A percentile compares a stretch with the other conserved stretches of the same genome.
Conservation (phyloP, 345 rosid species). For the Rhodomyrtus tomentosa region DNA sequence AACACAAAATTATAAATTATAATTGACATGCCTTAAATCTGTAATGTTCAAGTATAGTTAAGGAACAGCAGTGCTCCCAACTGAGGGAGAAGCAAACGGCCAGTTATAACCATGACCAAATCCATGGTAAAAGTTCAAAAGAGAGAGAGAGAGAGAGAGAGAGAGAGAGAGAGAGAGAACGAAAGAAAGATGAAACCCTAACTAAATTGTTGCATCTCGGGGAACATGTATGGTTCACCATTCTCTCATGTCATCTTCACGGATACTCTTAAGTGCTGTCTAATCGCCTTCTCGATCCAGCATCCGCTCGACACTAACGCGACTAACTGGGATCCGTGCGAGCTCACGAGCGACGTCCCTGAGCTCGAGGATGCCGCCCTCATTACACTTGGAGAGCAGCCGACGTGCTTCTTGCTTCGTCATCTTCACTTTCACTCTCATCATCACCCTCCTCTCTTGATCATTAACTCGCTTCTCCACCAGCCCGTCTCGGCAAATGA, state of each 20-base stretch:
- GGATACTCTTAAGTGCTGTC: constrained; percentile 9
- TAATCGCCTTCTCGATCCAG: background rate
- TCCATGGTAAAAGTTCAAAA: background rate
- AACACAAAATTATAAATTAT: background rate
- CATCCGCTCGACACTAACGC: background rate
- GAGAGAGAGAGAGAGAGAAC: background rate
- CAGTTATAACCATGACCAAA: background rate
- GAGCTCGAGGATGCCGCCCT: constrained; percentile 37
- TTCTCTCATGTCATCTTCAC: constrained; percentile 8
- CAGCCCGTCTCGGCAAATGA: background rate
- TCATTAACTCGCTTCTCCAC: background rate
- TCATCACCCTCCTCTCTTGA: constrained; percentile 2
- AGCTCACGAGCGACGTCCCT: constrained; percentile 36
- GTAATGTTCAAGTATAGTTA: background rate
- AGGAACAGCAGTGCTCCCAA: background rate
- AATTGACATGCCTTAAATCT: background rate
- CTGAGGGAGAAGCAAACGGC: background rate
- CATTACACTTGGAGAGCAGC: constrained; percentile 28
- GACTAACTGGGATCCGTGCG: constrained; percentile 23
- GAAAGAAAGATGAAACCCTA: background rate
- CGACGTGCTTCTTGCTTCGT: constrained; percentile 48
- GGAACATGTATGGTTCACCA: background rate
- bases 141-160: background rate
- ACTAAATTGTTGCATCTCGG: background rate
- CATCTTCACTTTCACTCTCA: constrained; percentile 55